Conservation (phyloP, 768 basidiomycete genomes). For the Calocybe indica region DNA sequence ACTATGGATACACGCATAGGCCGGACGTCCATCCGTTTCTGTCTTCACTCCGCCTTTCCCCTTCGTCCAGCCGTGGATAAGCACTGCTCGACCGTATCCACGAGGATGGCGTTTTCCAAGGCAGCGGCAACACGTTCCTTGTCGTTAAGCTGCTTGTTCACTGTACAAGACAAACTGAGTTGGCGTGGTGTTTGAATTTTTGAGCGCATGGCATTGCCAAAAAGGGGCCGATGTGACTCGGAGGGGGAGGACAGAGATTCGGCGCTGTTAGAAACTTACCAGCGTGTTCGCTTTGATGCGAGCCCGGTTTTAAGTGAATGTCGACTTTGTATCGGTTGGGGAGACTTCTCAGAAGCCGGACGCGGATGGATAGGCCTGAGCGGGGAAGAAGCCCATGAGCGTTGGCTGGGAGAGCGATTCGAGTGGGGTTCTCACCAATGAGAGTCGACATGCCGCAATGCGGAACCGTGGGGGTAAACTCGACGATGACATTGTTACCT, state of each 20-base stretch:
- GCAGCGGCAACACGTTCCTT: constrained; percentile 98
- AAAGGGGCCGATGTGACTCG: neutral
- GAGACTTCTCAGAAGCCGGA: constrained; percentile 82
- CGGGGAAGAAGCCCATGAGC: constrained; percentile 1
- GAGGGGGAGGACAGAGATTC: neutral
- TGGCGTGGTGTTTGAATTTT: neutral
- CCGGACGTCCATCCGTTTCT: neutral
- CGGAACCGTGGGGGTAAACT: constrained; percentile 96
- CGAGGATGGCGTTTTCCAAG: constrained; percentile 81
- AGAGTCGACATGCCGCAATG: constrained; percentile 97
- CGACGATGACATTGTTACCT: constrained; percentile 70
- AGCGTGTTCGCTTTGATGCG: constrained; percentile 91
- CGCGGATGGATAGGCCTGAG: constrained; percentile 90
- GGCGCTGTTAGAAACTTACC: constrained; percentile 42
- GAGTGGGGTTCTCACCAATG: constrained; percentile 57
- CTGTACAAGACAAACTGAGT: constrained; percentile 31
- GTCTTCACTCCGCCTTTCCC: constrained; percentile 15
- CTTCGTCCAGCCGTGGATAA: constrained; percentile 29
- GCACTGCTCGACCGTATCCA: constrained; percentile 81
- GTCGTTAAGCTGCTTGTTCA: constrained; percentile 98
- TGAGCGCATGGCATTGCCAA: neutral
- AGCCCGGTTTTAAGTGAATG: constrained; percentile 88
- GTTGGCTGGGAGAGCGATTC: constrained; percentile 1
- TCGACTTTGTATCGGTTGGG: constrained; percentile 94
- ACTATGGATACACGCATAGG: constrained; percentile 12